phyloP scores from a whole-genome alignment of 768 basidiomycete species.

The Auricularia cornea region DNA sequence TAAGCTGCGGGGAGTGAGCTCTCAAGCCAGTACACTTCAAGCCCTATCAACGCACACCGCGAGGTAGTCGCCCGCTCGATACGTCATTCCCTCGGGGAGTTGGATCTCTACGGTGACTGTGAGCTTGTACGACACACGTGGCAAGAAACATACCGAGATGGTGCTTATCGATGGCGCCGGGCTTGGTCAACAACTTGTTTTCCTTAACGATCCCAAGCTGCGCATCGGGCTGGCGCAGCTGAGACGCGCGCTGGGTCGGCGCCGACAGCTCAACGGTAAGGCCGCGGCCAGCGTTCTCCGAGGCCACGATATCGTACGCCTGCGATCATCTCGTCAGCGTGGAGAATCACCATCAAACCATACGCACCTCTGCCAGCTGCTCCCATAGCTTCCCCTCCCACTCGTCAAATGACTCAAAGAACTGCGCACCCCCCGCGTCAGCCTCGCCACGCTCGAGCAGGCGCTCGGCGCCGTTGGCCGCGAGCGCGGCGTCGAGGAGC shows the following conservation, averaged over 20 bases:
- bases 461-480: slow-evolving; percentile 8
- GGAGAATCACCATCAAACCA: neutral
- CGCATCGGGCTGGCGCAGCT: slow-evolving; percentile 6
- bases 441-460: slow-evolving; percentile 12
- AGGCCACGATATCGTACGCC: neutral
- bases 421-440: slow-evolving; percentile 13
- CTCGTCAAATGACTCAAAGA: slow-evolving; percentile 15
- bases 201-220: neutral
- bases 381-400: slow-evolving; percentile 13
- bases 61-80: slow-evolving; percentile 9
- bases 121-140: too few species aligned
- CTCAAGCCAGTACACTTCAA: neutral
- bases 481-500: slow-evolving; percentile 11
- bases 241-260: neutral
- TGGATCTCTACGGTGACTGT: neutral
- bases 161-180: slow-evolving; percentile 3
- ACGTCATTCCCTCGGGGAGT: slow-evolving; percentile 7
- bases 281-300: neutral
- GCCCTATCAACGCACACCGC: neutral
- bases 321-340: neutral
- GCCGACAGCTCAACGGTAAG: slow-evolving; percentile 2
- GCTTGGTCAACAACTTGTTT: slow-evolving; percentile 3
- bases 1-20: neutral
- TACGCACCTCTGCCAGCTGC: slow-evolving; percentile 1
- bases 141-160: slow-evolving; percentile 1